Evolutionary conservation across 768 basidiomycete genomes (phyloP), one percentile per base, ranked within the genome.

Genomic region (Lactarius sanguifluus): DNA sequence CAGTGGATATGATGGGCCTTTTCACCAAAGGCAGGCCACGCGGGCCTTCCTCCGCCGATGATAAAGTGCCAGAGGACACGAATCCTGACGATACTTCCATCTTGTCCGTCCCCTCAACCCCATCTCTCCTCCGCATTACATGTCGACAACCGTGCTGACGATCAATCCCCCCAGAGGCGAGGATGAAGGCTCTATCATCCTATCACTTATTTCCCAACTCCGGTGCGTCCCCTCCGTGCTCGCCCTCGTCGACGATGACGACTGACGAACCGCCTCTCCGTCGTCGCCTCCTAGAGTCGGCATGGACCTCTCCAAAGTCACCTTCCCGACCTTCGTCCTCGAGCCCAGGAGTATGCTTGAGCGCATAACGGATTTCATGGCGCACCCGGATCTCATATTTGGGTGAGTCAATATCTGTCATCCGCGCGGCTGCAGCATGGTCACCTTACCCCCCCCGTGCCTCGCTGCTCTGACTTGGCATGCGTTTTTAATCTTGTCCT

Each of bases 321-420:
- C 94, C 18, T 91, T 94, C 76, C 94, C 93, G 45, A 91, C 89
- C 0, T 99, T 98, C 73, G 96, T 99, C 0, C 86, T 99, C 65
- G 96, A 99, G 79, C 97, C 97, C 6, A 82, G 97, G 74, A 94
- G 92, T 72, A 94, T 98, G 91, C 86, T 98, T 57, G 97, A 99
- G 80, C 88, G 97, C 71, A 96, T 99, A 73, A 98, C 97, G 40
- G 96, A 99, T 81, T 99, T 99, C 79, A 96, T 98, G 90, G 90
- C 94, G 64, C 97, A 98, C 78, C 95, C 97, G 36, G 96, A 99
- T 79, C 88, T 98, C 75, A 86, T 98, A 73, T 96, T 96, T 79
- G 92, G 93, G 94, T 87, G 77, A 77, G 91, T 81, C 36, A 9
- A 23, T n/a, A 7, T 64, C 56, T n/a, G 45, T 47, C 69, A 23